Evolutionary conservation across 768 basidiomycete species (phyloP), one percentile per base, ranked within the genome.

Genomic region (Russula vinacea): DNA sequence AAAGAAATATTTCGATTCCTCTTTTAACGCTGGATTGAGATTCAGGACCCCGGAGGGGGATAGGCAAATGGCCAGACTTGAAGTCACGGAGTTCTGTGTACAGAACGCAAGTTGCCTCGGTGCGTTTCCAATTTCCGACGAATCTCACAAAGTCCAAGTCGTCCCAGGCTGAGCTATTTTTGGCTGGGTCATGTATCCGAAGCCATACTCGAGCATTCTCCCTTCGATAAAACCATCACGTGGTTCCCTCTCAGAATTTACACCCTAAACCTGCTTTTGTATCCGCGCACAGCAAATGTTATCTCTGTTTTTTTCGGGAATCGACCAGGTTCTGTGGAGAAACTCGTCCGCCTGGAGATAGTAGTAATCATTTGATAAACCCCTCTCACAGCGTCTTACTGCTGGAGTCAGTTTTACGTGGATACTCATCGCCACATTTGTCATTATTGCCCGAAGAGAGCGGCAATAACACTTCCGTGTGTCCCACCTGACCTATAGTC

Each of bases 401-500:
- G 32, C 33, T 40, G 62, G 35, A 40, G 33, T 29, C 40, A n/a
- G 40, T 8, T 26, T 56, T 56, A 56, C 22, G 26, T 50, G 47
- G 13, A 10, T 19, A 40, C 37, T 22, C 29, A 2, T 62, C 29
- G 7, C 32, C 33, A n/a, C 44, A 16, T 19, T 19, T 5, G 17
- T 4, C 6, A 10, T 37, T 19, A n/a, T 39, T 44, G 22, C n/a
- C 9, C n/a, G 37, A 50, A 13, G 58, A 39, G 6, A 39, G 6
- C 32, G 24, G 44, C 32, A 26, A 29, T 4, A 2, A n/a, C 22
- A 24, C 35, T 50, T 50, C 49, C 39, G 50, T 29, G 24, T 24
- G 9, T 42, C 39, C 35, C 37, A 29, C 47, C 17, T 51, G 16
- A 19, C 24, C 17, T 16, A 33, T 11, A 19, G 13, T 32, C 29